Evolutionary conservation across 1,139 yeast genomes (phyloP), one percentile per base, ranked within the genome.

Genomic region (Candida labiduridarum): DNA sequence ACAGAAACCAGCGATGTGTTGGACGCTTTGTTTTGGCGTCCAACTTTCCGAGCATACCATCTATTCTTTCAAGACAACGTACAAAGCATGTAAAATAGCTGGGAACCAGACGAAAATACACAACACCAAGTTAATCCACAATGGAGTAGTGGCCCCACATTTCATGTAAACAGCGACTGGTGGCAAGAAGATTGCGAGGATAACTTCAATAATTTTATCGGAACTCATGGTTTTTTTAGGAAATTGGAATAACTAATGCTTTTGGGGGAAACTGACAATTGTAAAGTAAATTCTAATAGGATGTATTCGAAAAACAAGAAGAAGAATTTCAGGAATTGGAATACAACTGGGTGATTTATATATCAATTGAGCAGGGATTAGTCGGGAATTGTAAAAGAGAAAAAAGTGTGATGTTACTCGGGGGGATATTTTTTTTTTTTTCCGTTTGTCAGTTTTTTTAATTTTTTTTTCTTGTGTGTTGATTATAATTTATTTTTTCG

Each of bases 21-120:
- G 25, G 7, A 22, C 25, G 25, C 25, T 7, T 16, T 36, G 41
- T 33, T 14, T 36, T 9, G 19, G n/a, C 31, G 11, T 12, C 31
- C 40, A 16, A 36, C 2, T 5, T 36, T 36, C 25, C 25, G 25
- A 4, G 10, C 8, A 8, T 15, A 22, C 25, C 36, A 48, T 49
- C 48, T 64, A 65, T 55, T 66, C 62, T 57, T 63, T 66, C 57
- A 81, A 67, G 47, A 82, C 87, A 60, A 83, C 72, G 68, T 83
- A 86, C 59, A 85, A 68, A 47, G 91, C 91, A 63, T 85, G 89
- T 57, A 86, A 69, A 66, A 85, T 84, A 71, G 86, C 91, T 59
- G 91, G 92, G 83, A 86, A 84, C 83, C 83, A 86, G 59, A 81
- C 72, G 62, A 82, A 81, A 59, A 76, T 58, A 74, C 90, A 84